A percentile compares a stretch with the other conserved stretches of the same genome.
Conservation (phyloP, 116 monocot species). For the Zostera marina region DNA sequence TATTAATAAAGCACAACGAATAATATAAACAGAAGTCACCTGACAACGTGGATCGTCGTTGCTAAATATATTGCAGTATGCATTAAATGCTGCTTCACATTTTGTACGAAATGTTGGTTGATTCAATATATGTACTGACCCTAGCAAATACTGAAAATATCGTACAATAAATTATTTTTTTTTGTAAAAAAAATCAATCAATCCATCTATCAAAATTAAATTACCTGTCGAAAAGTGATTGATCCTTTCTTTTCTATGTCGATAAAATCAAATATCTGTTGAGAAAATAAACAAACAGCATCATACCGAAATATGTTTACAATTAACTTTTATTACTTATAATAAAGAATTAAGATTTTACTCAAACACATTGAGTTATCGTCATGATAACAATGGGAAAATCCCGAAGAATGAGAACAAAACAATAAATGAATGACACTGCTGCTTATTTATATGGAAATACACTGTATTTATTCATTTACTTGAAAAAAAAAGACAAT, state of each 20-base stretch:
- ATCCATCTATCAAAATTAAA: background rate
- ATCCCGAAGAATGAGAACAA: too few species aligned
- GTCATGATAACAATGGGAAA: too few species aligned
- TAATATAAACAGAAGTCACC: constrained; percentile 12
- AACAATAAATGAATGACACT: too few species aligned
- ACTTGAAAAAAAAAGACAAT: too few species aligned
- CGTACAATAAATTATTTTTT: background rate
- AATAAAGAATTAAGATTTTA: too few species aligned
- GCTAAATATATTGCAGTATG: constrained; percentile 9
- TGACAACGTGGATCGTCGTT: constrained; percentile 11
- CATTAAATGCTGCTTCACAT: constrained; percentile 28
- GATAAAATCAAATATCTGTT: constrained; percentile 26
- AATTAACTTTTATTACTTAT: background rate
- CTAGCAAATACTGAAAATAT: constrained; percentile 44
- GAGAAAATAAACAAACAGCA: background rate
- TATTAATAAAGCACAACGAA: too few species aligned
- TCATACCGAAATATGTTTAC: background rate
- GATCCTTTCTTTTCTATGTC: constrained; percentile 27
- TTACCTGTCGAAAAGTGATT: constrained; percentile 34
- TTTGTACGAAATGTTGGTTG: constrained; percentile 31
- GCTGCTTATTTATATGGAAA: too few species aligned
- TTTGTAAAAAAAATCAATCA: background rate
- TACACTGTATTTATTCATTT: too few species aligned
- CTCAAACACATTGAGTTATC: too few species aligned
- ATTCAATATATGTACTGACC: constrained; percentile 40